phyloP scores from a whole-genome alignment of 2,329 filamentous ascomycete genomes.

The Beauveria bassiana region DNA sequence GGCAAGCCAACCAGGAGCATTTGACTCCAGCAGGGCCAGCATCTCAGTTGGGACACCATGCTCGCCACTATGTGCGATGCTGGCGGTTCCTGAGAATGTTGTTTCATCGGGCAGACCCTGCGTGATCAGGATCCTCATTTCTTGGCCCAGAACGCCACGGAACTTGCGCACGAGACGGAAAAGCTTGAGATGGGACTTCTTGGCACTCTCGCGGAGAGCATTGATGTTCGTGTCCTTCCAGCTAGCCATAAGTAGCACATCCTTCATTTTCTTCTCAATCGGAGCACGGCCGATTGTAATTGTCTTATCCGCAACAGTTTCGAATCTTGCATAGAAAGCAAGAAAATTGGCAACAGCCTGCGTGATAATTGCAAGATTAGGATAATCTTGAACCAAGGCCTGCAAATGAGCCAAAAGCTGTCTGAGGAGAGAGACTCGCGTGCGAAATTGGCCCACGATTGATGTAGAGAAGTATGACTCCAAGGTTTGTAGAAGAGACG shows the following conservation, averaged over 20 bases:
- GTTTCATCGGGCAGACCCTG: constrained; percentile 50
- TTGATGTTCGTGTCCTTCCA: constrained; percentile 98
- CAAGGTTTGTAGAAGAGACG: constrained; percentile 65
- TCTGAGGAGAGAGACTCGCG: constrained; percentile 63
- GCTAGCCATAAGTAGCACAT: constrained; percentile 85
- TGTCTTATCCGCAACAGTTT: constrained; percentile 54
- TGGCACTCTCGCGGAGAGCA: constrained; percentile 79
- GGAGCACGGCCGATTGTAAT: constrained; percentile 60
- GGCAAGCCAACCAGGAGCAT: constrained; percentile 31
- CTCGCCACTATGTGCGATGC: background rate
- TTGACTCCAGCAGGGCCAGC: constrained; percentile 2
- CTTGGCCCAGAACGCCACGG: constrained; percentile 66
- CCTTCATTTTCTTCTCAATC: constrained; percentile 88
- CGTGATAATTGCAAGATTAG: constrained; percentile 48
- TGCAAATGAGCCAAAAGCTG: constrained; percentile 59
- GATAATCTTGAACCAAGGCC: constrained; percentile 52
- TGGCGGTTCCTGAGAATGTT: constrained; percentile 18
- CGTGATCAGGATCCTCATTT: constrained; percentile 58
- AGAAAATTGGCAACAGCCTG: constrained; percentile 70
- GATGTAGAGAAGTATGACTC: constrained; percentile 73
- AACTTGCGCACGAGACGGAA: constrained; percentile 91
- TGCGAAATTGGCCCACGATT: constrained; percentile 71
- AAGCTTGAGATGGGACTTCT: constrained; percentile 82
- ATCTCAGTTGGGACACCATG: background rate
- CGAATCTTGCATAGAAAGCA: constrained; percentile 64